Evolutionary conservation across 108 stramenopile species (phyloP), one percentile per base, ranked within the genome.

Genomic region (Craspedostauros australis): DNA sequence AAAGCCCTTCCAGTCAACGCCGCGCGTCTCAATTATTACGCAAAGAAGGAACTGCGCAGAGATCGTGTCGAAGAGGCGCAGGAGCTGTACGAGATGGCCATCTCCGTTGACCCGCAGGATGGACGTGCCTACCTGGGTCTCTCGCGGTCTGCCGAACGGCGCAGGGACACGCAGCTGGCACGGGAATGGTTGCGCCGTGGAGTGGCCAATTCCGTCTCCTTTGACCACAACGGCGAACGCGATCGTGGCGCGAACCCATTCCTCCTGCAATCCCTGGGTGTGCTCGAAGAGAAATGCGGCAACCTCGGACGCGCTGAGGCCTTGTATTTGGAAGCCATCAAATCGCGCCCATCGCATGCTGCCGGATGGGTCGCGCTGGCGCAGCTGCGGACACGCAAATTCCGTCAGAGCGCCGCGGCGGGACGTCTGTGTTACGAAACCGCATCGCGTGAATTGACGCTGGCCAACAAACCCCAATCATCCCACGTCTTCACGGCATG

Each of bases 401-500:
- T 93, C 31, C 74, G 91, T 14, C 84, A 84, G 56, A 61, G 77
- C 27, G 72, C 77, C 15, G 46, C 48, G 16, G 84, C 84, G 2
- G 91, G 85, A 14, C 70, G 91, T 38, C 67, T 73, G 18, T 93
- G 86, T 44, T 93, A 67, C 54, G 72, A 80, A 62, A 68, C 75
- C 15, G 86, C 87, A 12, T 86, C 84, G 46, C 61, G 65, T 6
- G 86, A 93, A 72, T 43, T 88, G 39, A 46, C 62, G 39, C 46
- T 68, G 14, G 79, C 81, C 29, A 82, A 77, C 7, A 37, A 66
- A 24, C 72, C 66, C 39, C 83, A 77, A 27, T 81, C 77, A 15
- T 59, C 91, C 1, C 76, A 73, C 44, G 75, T 93, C 0, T 93
- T 87, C 60, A 88, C 91, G 3, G 91, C 91, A 12, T 93, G 91